These are phyloP conservation scores for Trichoderma cornu-damae DNA, from an alignment of 2,329 filamentous ascomycete species.

Conservation along the genomic window DNA sequence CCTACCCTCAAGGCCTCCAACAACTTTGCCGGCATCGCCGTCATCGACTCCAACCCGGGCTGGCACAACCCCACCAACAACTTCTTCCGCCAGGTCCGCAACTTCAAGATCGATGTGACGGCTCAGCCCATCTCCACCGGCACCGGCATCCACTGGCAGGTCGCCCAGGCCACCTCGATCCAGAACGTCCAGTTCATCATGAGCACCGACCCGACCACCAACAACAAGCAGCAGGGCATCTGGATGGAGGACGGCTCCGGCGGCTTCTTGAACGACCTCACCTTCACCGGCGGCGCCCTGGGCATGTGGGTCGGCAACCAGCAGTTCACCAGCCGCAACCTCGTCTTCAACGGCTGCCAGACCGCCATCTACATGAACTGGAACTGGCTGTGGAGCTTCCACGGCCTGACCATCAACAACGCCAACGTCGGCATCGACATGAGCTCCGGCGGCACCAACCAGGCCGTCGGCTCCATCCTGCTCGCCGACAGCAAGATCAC, in stretches of 20 bases:
- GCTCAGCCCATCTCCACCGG: constrained; percentile 55
- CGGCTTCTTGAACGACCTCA: constrained; percentile 76
- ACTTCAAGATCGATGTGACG: constrained; percentile 74
- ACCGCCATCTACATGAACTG: constrained; percentile 87
- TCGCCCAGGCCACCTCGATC: constrained; percentile 74
- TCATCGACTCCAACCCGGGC: constrained; percentile 88
- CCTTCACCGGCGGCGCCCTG: constrained; percentile 75
- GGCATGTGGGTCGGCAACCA: constrained; percentile 80
- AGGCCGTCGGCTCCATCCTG: constrained; percentile 81
- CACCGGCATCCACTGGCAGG: constrained; percentile 78
- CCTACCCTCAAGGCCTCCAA: constrained; percentile 71
- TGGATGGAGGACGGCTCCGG: constrained; percentile 84
- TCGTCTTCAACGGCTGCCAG: constrained; percentile 75
- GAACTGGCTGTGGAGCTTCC: constrained; percentile 85
- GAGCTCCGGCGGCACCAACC: constrained; percentile 54
- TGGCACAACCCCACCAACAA: constrained; percentile 79
- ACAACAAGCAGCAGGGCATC: constrained; percentile 68
- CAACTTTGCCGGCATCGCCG: constrained; percentile 75
- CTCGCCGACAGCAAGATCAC: constrained; percentile 75
- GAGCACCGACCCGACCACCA: constrained; percentile 57
- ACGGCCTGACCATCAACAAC: constrained; percentile 68
- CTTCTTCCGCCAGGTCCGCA: constrained; percentile 78
- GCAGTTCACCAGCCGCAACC: constrained; percentile 79
- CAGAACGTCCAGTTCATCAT: constrained; percentile 81
- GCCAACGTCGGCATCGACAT: constrained; percentile 76